Evolutionary conservation across 345 rosid species (phyloP).

Genomic region (Boechera retrofracta): DNA sequence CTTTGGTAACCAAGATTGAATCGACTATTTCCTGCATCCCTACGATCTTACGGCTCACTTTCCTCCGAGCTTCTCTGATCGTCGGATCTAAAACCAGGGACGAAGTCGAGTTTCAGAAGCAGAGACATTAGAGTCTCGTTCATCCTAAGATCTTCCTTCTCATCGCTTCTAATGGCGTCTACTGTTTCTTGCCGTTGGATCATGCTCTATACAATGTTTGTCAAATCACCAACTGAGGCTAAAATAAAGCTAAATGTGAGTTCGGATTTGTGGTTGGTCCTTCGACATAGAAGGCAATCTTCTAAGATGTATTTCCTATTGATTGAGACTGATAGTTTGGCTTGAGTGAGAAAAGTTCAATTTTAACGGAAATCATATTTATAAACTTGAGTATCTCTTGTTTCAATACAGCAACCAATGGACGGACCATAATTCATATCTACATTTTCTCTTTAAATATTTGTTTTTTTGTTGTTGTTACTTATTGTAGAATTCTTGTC

Average conservation of each 20-base stretch:
- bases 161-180: constrained; percentile 66
- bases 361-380: too few species aligned
- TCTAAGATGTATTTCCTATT: too few species aligned
- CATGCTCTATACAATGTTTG: constrained; percentile 47
- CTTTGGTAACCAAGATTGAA: constrained; percentile 54
- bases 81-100: constrained; percentile 71
- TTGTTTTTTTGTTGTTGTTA: neutral
- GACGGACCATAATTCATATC: constrained; percentile 31
- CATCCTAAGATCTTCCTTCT: constrained; percentile 68
- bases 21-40: constrained; percentile 88
- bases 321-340: too few species aligned
- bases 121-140: constrained; percentile 82
- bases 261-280: too few species aligned
- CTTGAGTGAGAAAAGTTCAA: too few species aligned
- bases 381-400: constrained; percentile 24
- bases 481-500: constrained; percentile 36
- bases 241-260: too few species aligned
- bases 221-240: too few species aligned
- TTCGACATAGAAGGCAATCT: too few species aligned
- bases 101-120: constrained; percentile 78
- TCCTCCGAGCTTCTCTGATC: constrained; percentile 85
- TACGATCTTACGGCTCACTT: constrained; percentile 80
- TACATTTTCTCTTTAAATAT: constrained; percentile 24
- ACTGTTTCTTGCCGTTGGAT: constrained; percentile 93
- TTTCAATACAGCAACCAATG: constrained; percentile 35